Evolutionary conservation across 164 flowering plant species (phyloP).

Genomic region (Vitis rotundifolia): DNA sequence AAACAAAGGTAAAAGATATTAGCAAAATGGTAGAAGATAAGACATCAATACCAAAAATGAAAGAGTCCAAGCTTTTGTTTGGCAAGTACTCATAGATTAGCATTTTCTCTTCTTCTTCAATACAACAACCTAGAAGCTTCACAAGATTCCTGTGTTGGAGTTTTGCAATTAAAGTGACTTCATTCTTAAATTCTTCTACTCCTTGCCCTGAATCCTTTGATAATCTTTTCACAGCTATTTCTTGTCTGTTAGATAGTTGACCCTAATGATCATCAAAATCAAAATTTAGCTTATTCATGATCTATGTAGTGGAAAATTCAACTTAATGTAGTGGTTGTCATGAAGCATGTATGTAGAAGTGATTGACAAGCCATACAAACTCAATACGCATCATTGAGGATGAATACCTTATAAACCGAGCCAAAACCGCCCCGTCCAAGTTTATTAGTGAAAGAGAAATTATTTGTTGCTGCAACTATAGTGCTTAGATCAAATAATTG

Average conservation of each 20-base stretch:
- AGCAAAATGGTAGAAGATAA: not conserved
- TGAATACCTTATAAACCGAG: conserved; percentile 34
- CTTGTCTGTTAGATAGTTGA: conserved; percentile 5
- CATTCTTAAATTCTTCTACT: conserved; percentile 17
- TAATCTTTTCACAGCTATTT: conserved; percentile 25
- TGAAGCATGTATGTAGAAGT: no score
- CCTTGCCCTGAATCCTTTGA: conserved; percentile 17
- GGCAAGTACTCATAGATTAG: conserved; percentile 17
- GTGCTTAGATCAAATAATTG: conserved; percentile 25
- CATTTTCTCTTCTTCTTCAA: conserved; percentile 12
- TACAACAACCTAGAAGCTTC: conserved; percentile 14
- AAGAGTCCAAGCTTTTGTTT: conserved; percentile 20
- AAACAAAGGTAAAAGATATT: no score
- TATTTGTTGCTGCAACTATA: conserved; percentile 38
- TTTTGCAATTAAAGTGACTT: conserved; percentile 13
- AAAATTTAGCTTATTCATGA: no score
- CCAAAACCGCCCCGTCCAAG: conserved; percentile 64
- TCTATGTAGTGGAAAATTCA: no score
- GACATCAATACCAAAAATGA: conserved; percentile 12
- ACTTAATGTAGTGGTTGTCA: no score
- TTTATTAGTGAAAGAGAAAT: conserved; percentile 36
- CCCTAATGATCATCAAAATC: not conserved
- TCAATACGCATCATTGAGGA: no score
- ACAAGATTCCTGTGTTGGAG: conserved; percentile 26
- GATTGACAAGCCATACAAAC: no score